A percentile compares a stretch with the other conserved stretches of the same genome.
Evolutionary conservation across 306 rosid species (phyloP).

Genomic region (Vigna reflexopilosa): DNA sequence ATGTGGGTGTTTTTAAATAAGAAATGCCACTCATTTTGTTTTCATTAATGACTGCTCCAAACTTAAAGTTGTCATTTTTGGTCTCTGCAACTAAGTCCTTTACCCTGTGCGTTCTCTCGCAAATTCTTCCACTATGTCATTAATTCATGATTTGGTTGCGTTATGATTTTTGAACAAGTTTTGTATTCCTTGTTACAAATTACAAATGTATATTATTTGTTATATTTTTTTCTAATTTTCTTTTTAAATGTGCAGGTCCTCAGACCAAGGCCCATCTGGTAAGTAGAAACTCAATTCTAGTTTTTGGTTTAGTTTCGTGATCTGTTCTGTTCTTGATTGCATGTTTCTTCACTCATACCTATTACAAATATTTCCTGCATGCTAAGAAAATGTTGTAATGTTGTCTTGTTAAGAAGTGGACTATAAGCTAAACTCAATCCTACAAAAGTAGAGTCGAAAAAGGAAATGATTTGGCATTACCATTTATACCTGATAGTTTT

Average conservation of each 20-base stretch:
- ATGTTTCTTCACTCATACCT: constrained; percentile 20
- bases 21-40: constrained; percentile 28
- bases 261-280: constrained; percentile 86
- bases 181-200: neutral
- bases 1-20: neutral
- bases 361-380: constrained; percentile 18
- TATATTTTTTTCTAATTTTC: constrained; percentile 37
- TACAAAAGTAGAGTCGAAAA: neutral
- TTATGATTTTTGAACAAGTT: constrained; percentile 17
- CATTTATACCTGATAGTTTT: neutral
- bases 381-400: neutral
- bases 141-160: constrained; percentile 29
- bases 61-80: neutral
- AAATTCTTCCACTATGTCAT: constrained; percentile 9
- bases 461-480: neutral
- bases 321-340: constrained; percentile 36
- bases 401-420: no score
- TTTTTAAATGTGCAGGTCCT: constrained; percentile 56
- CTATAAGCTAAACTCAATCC: no score
- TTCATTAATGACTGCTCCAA: constrained; percentile 17
- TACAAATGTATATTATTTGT: constrained; percentile 28
- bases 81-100: neutral
- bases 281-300: constrained; percentile 48
- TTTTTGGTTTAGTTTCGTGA: constrained; percentile 6
- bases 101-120: neutral